Conservation (phyloP, 2,329 filamentous ascomycete genomes). For the Pseudogymnoascus sp. region DNA sequence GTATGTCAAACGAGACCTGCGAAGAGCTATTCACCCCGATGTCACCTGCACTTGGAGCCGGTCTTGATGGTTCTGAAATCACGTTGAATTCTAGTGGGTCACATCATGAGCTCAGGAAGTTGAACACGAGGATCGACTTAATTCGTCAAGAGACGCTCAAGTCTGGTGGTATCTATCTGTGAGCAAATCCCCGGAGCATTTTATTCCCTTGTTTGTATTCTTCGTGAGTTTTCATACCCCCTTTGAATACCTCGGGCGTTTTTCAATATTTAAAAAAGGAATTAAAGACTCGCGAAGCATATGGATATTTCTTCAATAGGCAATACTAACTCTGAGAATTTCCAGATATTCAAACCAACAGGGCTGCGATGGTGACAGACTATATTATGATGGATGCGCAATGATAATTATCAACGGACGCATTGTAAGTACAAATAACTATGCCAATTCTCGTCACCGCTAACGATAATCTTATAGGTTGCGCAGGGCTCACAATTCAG, state of each 20-base stretch:
- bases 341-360: constrained; percentile 49
- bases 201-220: background rate
- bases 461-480: constrained; percentile 26
- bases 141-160: constrained; percentile 59
- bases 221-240: background rate
- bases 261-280: background rate
- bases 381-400: constrained; percentile 50
- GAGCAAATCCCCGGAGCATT: background rate
- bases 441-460: background rate
- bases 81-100: constrained; percentile 61
- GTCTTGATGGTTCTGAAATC: constrained; percentile 63
- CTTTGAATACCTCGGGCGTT: background rate
- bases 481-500: constrained; percentile 59
- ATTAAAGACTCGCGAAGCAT: constrained; percentile 29
- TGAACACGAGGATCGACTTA: constrained; percentile 53
- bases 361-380: constrained; percentile 49
- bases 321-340: background rate
- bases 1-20: constrained; percentile 55
- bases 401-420: constrained; percentile 53
- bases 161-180: constrained; percentile 46
- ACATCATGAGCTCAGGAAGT: constrained; percentile 60
- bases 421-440: constrained; percentile 29
- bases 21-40: constrained; percentile 58
- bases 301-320: constrained; percentile 25
- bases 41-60: constrained; percentile 43